Evolutionary conservation across 2,329 filamentous ascomycete species (phyloP).

Genomic region (Atkinsonella hypoxylon): DNA sequence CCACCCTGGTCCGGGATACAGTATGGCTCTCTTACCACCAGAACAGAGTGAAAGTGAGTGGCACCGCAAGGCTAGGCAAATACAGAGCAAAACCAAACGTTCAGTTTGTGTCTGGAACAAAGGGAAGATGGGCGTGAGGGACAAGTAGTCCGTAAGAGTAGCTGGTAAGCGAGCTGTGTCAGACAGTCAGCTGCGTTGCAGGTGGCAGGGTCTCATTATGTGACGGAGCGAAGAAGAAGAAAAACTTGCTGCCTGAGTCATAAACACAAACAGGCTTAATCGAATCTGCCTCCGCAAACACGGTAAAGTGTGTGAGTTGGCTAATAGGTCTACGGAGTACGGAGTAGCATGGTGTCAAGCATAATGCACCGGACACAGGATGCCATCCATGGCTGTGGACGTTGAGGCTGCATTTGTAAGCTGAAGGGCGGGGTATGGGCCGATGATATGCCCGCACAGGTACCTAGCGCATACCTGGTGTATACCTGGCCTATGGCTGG

Average conservation of each 20-base stretch:
- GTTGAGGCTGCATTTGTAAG: constrained; percentile 3
- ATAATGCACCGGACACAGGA: not conserved
- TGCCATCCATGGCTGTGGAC: not conserved
- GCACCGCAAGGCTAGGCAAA: not conserved
- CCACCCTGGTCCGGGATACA: not conserved
- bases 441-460: too few relatives aligned
- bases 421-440: not conserved
- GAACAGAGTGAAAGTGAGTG: not conserved
- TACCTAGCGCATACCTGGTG: too few relatives aligned
- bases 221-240: constrained; percentile 2
- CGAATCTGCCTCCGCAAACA: not conserved
- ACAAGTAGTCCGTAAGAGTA: constrained; percentile 4
- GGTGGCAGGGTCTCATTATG: constrained; percentile 2
- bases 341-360: not conserved
- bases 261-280: constrained; percentile 13
- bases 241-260: constrained; percentile 25
- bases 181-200: not conserved
- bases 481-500: too few relatives aligned
- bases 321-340: not conserved
- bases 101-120: not conserved
- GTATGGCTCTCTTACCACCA: not conserved
- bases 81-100: not conserved
- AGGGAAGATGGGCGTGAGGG: constrained; percentile 1
- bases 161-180: constrained; percentile 3
- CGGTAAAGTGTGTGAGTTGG: not conserved